These are phyloP conservation scores for Nyctanthes arbortristis DNA, from an alignment of 257 asterid species.

Conservation along the genomic window DNA sequence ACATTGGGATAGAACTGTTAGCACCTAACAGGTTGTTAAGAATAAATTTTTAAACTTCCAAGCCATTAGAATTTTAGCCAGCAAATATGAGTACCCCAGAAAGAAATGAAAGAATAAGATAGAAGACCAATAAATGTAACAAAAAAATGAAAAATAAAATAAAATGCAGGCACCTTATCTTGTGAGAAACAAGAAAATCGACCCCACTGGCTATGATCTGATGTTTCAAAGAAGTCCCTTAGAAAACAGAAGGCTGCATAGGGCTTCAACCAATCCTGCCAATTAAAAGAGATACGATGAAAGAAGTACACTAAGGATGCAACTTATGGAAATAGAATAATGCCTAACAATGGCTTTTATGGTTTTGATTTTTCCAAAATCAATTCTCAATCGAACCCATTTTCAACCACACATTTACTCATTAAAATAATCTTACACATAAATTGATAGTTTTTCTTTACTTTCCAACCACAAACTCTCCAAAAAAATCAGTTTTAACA, in stretches of 20 bases:
- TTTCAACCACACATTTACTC: too few relatives aligned
- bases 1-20: slow-evolving; percentile 26
- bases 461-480: too few relatives aligned
- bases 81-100: background rate
- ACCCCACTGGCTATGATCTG: slow-evolving; percentile 98
- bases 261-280: slow-evolving; percentile 93
- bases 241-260: slow-evolving; percentile 96
- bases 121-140: background rate
- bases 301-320: slow-evolving; percentile 1
- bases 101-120: background rate
- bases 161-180: slow-evolving; percentile 60
- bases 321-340: too few relatives aligned
- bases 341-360: too few relatives aligned
- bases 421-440: too few relatives aligned
- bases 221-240: slow-evolving; percentile 93
- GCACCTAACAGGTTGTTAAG: background rate
- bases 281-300: slow-evolving; percentile 8
- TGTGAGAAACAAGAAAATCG: slow-evolving; percentile 69
- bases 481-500: too few relatives aligned
- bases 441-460: too few relatives aligned
- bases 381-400: too few relatives aligned
- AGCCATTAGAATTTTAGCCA: background rate
- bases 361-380: too few relatives aligned
- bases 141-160: too few relatives aligned
- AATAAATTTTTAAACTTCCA: slow-evolving; percentile 10